Percentiles rank a stretch among this genome's conserved stretches.
phyloP scores from a whole-genome alignment of 495 filamentous ascomycete species.

The Glutinoglossum americanum region DNA sequence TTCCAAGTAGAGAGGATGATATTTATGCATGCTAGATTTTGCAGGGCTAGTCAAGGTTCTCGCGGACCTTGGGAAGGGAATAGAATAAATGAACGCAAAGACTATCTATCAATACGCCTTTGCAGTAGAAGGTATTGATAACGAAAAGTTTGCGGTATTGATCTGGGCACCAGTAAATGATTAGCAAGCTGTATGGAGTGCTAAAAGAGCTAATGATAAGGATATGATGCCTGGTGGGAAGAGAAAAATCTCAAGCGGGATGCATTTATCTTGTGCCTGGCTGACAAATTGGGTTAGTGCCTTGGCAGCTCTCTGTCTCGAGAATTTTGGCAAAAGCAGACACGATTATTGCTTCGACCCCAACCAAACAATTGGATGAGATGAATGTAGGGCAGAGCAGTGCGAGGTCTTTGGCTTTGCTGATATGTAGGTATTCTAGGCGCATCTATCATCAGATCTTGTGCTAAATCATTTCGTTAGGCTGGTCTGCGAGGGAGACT shows the following conservation, averaged over 20 bases:
- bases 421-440: background rate
- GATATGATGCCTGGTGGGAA: background rate
- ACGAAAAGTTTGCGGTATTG: background rate
- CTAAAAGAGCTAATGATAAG: slow-evolving; percentile 1
- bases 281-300: background rate
- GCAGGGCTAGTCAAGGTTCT: too few relatives aligned
- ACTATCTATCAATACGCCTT: slow-evolving; percentile 2
- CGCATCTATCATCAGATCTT: background rate
- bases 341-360: background rate
- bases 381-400: background rate
- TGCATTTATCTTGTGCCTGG: too few relatives aligned
- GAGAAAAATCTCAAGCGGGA: too few relatives aligned
- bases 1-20: too few relatives aligned
- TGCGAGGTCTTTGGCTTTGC: background rate
- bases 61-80: too few relatives aligned
- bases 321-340: background rate
- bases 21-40: too few relatives aligned
- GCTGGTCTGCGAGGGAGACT: background rate
- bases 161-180: background rate
- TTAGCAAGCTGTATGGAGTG: background rate
- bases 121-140: slow-evolving; percentile 1
- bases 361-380: background rate
- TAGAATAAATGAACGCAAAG: background rate
- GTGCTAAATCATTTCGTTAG: background rate
- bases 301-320: background rate